A percentile compares a stretch with the other conserved stretches of the same genome.
phyloP scores from a whole-genome alignment of 2,329 filamentous ascomycete genomes.

The Tolypocladium tundrense region DNA sequence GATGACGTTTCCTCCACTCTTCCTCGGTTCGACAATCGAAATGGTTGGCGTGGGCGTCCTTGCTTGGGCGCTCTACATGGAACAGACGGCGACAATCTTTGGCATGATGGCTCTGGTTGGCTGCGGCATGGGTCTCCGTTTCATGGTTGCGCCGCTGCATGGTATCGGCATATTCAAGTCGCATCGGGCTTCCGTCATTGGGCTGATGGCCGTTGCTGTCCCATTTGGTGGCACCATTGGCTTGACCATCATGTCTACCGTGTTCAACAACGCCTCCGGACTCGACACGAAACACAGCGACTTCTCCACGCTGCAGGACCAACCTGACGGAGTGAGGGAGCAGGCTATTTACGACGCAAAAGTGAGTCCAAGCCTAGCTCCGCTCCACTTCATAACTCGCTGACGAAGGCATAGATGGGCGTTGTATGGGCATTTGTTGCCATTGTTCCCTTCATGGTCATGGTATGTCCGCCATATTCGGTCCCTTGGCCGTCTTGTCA shows the following conservation, averaged over 20 bases:
- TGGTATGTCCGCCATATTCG: slow-evolving; percentile 16
- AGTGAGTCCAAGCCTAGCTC: slow-evolving; percentile 5
- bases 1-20: slow-evolving; percentile 50
- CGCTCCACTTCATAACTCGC: background rate
- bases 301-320: slow-evolving; percentile 13
- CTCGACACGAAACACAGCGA: slow-evolving; percentile 12
- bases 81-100: slow-evolving; percentile 41
- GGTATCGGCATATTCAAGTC: slow-evolving; percentile 51
- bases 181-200: slow-evolving; percentile 47
- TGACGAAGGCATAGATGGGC: slow-evolving; percentile 25
- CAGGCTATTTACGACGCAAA: slow-evolving; percentile 16
- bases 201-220: slow-evolving; percentile 46
- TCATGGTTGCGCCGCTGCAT: slow-evolving; percentile 55
- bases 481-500: background rate
- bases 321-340: slow-evolving; percentile 3
- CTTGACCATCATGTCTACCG: slow-evolving; percentile 56
- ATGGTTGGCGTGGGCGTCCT: slow-evolving; percentile 48
- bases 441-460: slow-evolving; percentile 46
- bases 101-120: slow-evolving; percentile 58
- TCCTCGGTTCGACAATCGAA: slow-evolving; percentile 45
- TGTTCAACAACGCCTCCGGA: slow-evolving; percentile 50
- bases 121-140: slow-evolving; percentile 51
- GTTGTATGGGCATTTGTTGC: slow-evolving; percentile 58
- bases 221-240: slow-evolving; percentile 56
- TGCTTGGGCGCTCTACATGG: slow-evolving; percentile 42